Percentiles rank a stretch among this genome's conserved stretches.
phyloP scores from a whole-genome alignment of 306 rosid genomes.

The Begonia loranthoides region DNA sequence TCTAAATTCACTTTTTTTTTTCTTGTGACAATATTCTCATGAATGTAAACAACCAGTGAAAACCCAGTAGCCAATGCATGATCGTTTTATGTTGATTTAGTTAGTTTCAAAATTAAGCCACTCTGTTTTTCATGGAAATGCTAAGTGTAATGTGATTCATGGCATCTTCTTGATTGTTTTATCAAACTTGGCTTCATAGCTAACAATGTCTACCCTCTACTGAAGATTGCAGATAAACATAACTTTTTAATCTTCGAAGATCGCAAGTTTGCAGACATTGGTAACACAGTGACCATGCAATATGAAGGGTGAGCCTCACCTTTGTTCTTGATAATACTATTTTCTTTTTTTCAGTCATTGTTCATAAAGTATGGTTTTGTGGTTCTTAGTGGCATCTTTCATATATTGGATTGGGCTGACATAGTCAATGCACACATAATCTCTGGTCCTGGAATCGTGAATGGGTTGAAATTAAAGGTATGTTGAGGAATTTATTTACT shows the following conservation, averaged over 20 bases:
- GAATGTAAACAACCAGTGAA: too few relatives aligned
- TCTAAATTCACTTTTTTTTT: too few relatives aligned
- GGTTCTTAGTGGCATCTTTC: slow-evolving; percentile 67
- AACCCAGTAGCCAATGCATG: too few relatives aligned
- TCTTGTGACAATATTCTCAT: too few relatives aligned
- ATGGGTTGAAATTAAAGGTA: slow-evolving; percentile 82
- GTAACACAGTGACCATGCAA: slow-evolving; percentile 91
- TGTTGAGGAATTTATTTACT: background rate
- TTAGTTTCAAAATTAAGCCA: too few relatives aligned
- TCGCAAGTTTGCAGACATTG: slow-evolving; percentile 90
- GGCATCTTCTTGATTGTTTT: background rate
- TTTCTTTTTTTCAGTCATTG: slow-evolving; percentile 2
- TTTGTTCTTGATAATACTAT: slow-evolving; percentile 4
- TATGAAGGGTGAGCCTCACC: slow-evolving; percentile 58
- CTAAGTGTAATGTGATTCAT: background rate
- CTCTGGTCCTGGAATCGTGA: slow-evolving; percentile 93
- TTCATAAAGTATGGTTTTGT: slow-evolving; percentile 10
- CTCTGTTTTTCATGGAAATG: too few relatives aligned
- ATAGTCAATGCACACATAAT: slow-evolving; percentile 83
- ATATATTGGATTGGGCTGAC: slow-evolving; percentile 88
- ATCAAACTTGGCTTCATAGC: slow-evolving; percentile 1
- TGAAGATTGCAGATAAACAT: slow-evolving; percentile 70
- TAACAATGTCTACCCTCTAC: slow-evolving; percentile 17
- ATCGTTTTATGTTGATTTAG: too few relatives aligned
- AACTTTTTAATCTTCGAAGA: slow-evolving; percentile 93